Conservation (phyloP, 306 rosid species). For the Chamaecrista fasciculata region DNA sequence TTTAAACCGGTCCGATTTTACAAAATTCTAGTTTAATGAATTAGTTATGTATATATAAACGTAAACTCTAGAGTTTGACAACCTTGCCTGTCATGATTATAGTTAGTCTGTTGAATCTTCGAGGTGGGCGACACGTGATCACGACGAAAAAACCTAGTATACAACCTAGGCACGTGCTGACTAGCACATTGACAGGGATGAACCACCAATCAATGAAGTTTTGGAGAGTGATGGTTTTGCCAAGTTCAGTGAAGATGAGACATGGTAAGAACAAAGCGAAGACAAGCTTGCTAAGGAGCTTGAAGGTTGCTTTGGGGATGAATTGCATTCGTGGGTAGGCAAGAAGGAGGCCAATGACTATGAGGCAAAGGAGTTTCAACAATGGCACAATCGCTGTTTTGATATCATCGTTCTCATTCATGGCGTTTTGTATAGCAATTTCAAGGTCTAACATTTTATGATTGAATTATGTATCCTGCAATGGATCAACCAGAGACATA, state of each 20-base stretch:
- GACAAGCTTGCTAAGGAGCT: conserved; percentile 57
- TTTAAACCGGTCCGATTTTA: too few species aligned
- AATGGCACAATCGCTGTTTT: conserved; percentile 48
- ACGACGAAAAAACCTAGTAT: conserved; percentile 49
- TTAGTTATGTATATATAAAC: too few species aligned
- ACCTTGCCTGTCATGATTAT: conserved; percentile 56
- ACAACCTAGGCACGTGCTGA: conserved; percentile 51
- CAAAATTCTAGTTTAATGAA: too few species aligned
- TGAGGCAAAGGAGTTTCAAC: conserved; percentile 52
- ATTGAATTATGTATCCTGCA: conserved; percentile 1
- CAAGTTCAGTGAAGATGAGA: conserved; percentile 53
- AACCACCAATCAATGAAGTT: conserved; percentile 60
- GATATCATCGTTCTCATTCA: conserved; percentile 37
- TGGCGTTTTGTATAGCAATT: conserved; percentile 18
- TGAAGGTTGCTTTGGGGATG: conserved; percentile 53
- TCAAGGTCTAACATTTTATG: conserved; percentile 27
- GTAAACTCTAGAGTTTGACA: too few species aligned
- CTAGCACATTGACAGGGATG: conserved; percentile 50
- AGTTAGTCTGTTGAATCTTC: conserved; percentile 43
- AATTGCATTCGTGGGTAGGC: conserved; percentile 37
- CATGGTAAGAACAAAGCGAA: conserved; percentile 65
- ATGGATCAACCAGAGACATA: too few species aligned
- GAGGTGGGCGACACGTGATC: conserved; percentile 53
- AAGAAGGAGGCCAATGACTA: conserved; percentile 46
- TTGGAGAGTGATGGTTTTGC: conserved; percentile 46